Evolutionary conservation across 208 protist species (phyloP), one percentile per base, ranked within the genome.

Genomic region (Angomonas ambiguus): DNA sequence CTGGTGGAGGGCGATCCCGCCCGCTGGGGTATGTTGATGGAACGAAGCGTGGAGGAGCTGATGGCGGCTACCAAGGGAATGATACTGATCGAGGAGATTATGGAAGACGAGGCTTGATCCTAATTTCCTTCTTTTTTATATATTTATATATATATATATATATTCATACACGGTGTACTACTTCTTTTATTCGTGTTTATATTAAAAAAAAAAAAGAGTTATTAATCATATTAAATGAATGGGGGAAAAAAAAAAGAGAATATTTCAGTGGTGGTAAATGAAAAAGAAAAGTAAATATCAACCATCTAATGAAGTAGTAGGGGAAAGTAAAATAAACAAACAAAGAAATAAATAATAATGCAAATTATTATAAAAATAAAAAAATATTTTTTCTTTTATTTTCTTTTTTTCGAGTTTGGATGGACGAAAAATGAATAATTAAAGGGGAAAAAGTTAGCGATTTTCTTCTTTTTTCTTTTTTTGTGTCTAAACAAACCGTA

Each of bases 1-100:
- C 53, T 95, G 11, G 68, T 95, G 38, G 86, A 95, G 35, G 90
- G 90, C 2, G 82, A 95, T 62, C 75, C 83, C 62, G 91, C 79
- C 61, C 79, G 77, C 42, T 93, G 80, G 76, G 90, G 90, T 4
- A 69, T 72, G 4, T 61, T 74, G 58, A 78, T 79, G 58, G 83
- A 91, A 60, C 70, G 80, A 62, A 60, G 65, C 20, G 85, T 72
- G 0, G 67, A 72, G 51, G 69, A 88, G 71, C 73, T 93, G 32
- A 58, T 80, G 62, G 65, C 42, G 11, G 81, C 83, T 5, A 62
- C 87, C 28, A 72, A 64, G 16, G 76, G 77, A 34, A 66, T 95
- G 22, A 76, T 85, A 32, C 64, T 83, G 35, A 76, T 95, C 10
- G 55, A 82, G 51, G 85, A 82, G 51, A 51, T 76, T 11, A 45